These are phyloP conservation scores for Candida xiaguanensis DNA, from an alignment of 805 yeast species.

Conservation along the genomic window DNA sequence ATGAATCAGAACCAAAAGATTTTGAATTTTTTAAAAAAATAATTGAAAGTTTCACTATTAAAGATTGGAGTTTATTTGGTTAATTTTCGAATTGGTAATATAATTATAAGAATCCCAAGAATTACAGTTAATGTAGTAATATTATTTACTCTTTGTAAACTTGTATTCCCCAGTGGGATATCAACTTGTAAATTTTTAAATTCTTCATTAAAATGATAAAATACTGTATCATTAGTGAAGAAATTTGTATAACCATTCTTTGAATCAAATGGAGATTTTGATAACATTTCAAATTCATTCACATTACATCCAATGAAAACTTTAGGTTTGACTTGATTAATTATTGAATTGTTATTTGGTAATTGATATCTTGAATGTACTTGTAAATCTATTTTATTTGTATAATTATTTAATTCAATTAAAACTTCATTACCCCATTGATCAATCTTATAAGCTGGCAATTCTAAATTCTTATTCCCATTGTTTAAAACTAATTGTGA, in stretches of 20 bases:
- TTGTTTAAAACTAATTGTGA: constrained; percentile 21
- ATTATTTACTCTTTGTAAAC: constrained; percentile 9
- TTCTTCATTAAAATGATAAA: constrained; percentile 23
- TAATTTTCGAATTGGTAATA: constrained; percentile 5
- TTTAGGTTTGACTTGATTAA: constrained; percentile 19
- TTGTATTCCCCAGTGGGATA: constrained; percentile 9
- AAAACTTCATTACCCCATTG: constrained; percentile 41
- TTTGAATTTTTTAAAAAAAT: constrained; percentile 23
- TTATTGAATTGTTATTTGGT: constrained; percentile 16
- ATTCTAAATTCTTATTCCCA: constrained; percentile 36
- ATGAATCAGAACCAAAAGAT: constrained; percentile 12
- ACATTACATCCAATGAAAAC: constrained; percentile 38
- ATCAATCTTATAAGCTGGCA: constrained; percentile 33
- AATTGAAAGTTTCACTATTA: constrained; percentile 30
- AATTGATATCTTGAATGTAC: constrained; percentile 39
- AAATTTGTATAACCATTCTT: constrained; percentile 25
- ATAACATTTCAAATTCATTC: constrained; percentile 21
- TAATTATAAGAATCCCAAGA: constrained; percentile 8
- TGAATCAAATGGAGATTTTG: constrained; percentile 36
- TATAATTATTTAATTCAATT: constrained; percentile 19
- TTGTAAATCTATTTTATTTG: constrained; percentile 20
- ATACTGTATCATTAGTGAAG: constrained; percentile 39
- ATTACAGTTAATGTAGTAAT: constrained; percentile 10
- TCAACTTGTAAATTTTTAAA: not conserved
- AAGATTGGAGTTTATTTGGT: constrained; percentile 47